A percentile compares a stretch with the other conserved stretches of the same genome.
phyloP scores from a whole-genome alignment of 208 protist species.

The Trypanosomatidae sp. region DNA sequence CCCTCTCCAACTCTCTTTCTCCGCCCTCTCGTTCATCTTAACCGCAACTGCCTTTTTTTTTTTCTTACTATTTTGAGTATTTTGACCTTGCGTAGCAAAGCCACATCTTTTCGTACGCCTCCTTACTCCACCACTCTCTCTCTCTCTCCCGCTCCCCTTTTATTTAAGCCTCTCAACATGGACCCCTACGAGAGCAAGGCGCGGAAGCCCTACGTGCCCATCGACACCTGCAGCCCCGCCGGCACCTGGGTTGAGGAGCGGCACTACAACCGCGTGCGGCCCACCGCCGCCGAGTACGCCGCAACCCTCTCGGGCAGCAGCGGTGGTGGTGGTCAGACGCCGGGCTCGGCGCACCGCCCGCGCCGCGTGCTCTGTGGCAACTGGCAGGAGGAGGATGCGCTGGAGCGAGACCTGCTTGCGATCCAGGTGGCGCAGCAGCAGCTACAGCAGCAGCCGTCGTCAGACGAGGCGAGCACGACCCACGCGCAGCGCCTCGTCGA shows the following conservation, averaged over 20 bases:
- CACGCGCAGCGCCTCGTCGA: constrained; percentile 11
- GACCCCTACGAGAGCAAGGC: too few species aligned
- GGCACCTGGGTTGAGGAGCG: constrained; percentile 89
- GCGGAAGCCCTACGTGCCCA: constrained; percentile 78
- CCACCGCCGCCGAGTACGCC: constrained; percentile 33
- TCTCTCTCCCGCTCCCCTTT: too few species aligned
- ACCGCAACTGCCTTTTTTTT: too few species aligned
- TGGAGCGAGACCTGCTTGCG: constrained; percentile 69
- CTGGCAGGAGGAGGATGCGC: constrained; percentile 82
- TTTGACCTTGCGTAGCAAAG: too few species aligned
- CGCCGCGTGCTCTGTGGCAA: constrained; percentile 87
- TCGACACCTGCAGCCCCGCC: constrained; percentile 85
- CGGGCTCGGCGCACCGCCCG: constrained; percentile 13
- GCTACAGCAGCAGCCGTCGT: constrained; percentile 8
- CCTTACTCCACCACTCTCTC: too few species aligned
- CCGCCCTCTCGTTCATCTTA: too few species aligned
- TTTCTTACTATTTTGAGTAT: too few species aligned
- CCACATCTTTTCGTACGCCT: too few species aligned
- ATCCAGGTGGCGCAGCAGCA: constrained; percentile 38
- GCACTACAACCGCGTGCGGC: constrained; percentile 78
- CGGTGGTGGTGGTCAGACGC: neutral
- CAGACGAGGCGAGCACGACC: too few species aligned
- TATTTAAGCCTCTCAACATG: too few species aligned
- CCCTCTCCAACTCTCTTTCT: too few species aligned
- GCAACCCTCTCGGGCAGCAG: too few species aligned